These are phyloP conservation scores for Boletus sp. DNA, from an alignment of 768 basidiomycete species.

Conservation along the genomic window DNA sequence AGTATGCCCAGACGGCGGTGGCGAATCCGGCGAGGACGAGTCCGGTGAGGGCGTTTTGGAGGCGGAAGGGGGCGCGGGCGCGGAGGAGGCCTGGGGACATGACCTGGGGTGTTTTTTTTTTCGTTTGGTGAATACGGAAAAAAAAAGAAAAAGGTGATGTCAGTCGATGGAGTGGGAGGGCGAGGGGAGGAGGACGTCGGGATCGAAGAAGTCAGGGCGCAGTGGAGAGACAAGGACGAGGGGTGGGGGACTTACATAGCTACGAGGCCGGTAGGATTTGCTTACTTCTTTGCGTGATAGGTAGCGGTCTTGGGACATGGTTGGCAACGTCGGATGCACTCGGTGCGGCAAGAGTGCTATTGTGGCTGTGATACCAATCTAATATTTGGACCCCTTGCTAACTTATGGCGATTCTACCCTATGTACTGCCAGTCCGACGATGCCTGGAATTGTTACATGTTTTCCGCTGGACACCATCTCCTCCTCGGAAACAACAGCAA, in stretches of 20 bases:
- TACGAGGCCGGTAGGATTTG: slow-evolving; percentile 39
- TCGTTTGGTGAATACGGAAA: neutral
- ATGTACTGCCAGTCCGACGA: too few relatives aligned
- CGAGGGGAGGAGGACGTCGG: too few relatives aligned
- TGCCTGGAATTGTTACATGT: too few relatives aligned
- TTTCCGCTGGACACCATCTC: too few relatives aligned
- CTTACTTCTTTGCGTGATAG: slow-evolving; percentile 32
- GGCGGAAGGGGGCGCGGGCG: slow-evolving; percentile 80
- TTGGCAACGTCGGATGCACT: neutral
- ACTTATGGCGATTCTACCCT: too few relatives aligned
- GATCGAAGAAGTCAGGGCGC: neutral
- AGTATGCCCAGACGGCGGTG: slow-evolving; percentile 85
- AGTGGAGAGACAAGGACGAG: neutral
- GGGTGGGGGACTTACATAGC: slow-evolving; percentile 31
- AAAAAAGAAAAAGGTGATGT: neutral
- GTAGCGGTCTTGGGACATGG: slow-evolving; percentile 37
- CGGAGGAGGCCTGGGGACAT: slow-evolving; percentile 88
- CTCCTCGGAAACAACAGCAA: too few relatives aligned
- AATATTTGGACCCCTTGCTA: too few relatives aligned
- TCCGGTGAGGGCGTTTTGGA: slow-evolving; percentile 80
- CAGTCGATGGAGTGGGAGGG: neutral
- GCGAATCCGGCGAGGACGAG: slow-evolving; percentile 68
- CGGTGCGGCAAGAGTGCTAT: neutral
- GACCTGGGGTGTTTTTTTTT: slow-evolving; percentile 33
- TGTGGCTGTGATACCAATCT: slow-evolving; percentile 13